Base-by-base conservation (phyloP, 108 stramenopile species). In the Hondaea fermentalgiana region DNA sequence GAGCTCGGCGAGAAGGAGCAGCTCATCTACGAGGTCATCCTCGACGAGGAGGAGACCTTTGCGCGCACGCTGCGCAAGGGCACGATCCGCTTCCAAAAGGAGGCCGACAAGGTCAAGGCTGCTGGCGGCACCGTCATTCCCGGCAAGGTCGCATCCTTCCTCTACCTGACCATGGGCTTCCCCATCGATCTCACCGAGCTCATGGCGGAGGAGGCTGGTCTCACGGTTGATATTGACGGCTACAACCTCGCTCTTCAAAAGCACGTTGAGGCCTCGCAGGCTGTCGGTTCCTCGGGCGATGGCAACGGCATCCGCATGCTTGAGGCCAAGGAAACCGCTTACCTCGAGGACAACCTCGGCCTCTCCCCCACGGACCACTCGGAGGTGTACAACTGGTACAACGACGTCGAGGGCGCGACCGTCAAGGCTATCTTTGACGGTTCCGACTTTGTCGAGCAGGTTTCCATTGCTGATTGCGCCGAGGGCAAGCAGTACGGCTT, bases 81-180 rank as follows among this genome's bases (percentile, higher is more conserved):
- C 58, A 89, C 97, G 72, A 92, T 95, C 69, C 93, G 96, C 87
- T 99, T 99, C 94, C 95, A 95, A 72, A 97, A 98, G 83, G 91
- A 96, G 87, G 96, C 94, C 5, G 90, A 89, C 57, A 89, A 49
- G 89, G 89, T 51, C 53, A 58, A 4, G 25, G 53, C 60, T 4
- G 47, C 53, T 28, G 88, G 89, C 21, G 59, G 51, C 43, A 89
- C 44, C 60, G 94, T 96, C 35, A 96, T 99, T 90, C 92, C 96
- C 43, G 99, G 97, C n/a, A 91, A 92, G 23, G 96, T 97, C 90
- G 98, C 98, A 45, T 96, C 96, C 94, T 94, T 96, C 72, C 94
- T 99, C 89, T 99, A 98, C 95, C 93, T 96, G 12, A 94, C 97
- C 72, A 97, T 98, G 97, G 99, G 99, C 90, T 99, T 99, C 91